Evolutionary conservation across 495 filamentous ascomycete species (phyloP), one percentile per base, ranked within the genome.

Genomic region (Chaetomidium leptoderma): DNA sequence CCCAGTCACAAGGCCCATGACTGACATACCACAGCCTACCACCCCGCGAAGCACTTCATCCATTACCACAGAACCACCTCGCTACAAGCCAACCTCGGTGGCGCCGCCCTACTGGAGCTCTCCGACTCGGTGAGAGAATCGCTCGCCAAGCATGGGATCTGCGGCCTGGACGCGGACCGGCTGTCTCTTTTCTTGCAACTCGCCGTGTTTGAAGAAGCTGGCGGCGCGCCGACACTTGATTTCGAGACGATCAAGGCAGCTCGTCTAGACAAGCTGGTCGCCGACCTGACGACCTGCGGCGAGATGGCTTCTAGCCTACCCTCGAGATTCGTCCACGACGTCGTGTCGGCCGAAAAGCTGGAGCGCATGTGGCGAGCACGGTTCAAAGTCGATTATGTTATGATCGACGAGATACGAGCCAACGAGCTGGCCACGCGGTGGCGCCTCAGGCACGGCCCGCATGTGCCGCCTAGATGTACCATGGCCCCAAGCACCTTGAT

Each of bases 211-310:
- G 67, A 70, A 21, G 72, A 75, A 39, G 59, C 64, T n/a, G 42
- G 47, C 9, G 47, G 48, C 32, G 43, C 42, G 6, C 45, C 59
- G 14, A 65, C 63, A 16, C 50, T 63, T 19, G 57, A 68, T 13
- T 63, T 72, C 23, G 62, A 67, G 33, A 67, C 65, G 1, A 68
- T 77, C 49, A 70, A 68, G 55, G 27, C 61, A n/a, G 71, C 76
- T 21, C 73, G 66, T 4, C 70, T 77, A 1, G 76, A 78, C 56
- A 76, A 74, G 61, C 37, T 78, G 33, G 45, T 78, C 0, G 60
- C 59, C 16, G 72, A 75, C 14, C 62, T 78, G 3, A 52, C 70
- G 5, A 55, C 63, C 23, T 62, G 58, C 43, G 62, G 55, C 0
- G 53, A 65, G 35, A 54, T 54, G 9, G 53, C 47, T 6, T 36